Evolutionary conservation across 179 eudicot genomes (phyloP).

Genomic region (Heliamphora pulchella): DNA sequence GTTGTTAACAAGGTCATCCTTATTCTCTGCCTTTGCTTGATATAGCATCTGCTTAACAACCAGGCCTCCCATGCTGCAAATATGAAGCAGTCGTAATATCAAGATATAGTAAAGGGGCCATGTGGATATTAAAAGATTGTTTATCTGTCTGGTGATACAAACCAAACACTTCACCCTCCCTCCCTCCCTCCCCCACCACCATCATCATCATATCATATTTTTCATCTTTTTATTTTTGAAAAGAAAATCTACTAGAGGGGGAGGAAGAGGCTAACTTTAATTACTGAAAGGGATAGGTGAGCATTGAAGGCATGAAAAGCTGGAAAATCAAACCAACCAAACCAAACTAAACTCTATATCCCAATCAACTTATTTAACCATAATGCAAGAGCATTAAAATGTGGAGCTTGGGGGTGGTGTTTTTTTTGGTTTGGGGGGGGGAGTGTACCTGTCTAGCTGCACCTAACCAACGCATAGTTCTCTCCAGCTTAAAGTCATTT

Average conservation of each 20-base stretch:
- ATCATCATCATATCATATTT: neutral
- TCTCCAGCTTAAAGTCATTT: no score
- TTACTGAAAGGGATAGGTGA: neutral
- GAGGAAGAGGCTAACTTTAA: neutral
- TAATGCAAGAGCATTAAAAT: neutral
- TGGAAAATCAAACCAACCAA: neutral
- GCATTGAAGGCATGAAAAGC: neutral
- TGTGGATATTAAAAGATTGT: neutral
- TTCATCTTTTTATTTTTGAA: neutral
- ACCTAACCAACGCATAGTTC: no score
- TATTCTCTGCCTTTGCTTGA: slow-evolving; percentile 71
- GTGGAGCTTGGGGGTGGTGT: neutral
- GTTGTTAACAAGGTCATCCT: slow-evolving; percentile 64
- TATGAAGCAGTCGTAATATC: neutral
- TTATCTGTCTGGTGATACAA: slow-evolving; percentile 5
- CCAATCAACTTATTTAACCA: neutral
- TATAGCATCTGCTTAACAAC: slow-evolving; percentile 94
- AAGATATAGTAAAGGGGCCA: neutral
- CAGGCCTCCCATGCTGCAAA: slow-evolving; percentile 95
- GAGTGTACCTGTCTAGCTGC: no score
- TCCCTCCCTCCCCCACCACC: neutral
- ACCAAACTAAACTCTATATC: neutral
- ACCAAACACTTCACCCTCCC: no score
- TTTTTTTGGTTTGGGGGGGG: no score
- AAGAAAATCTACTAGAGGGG: neutral